Base-by-base conservation (phyloP, 2,329 filamentous ascomycete genomes). In the Nigrograna mackinnonii region DNA sequence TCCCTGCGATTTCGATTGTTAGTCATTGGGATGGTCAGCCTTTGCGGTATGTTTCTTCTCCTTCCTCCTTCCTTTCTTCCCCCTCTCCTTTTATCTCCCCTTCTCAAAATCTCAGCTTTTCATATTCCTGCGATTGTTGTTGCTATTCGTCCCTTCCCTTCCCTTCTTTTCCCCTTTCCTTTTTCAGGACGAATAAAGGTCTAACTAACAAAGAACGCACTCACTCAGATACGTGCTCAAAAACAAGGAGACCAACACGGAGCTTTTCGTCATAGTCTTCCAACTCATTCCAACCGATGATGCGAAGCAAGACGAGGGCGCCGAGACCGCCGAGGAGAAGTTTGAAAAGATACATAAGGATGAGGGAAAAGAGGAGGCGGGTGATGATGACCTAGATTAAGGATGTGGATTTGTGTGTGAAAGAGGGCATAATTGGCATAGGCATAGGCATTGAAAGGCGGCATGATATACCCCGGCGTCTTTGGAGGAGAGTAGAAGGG, bases 171-270 rank as follows among this genome's bases (percentile, higher is more conserved):
- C 31, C 18, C 31, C 31, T 33, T 14, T 33, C 31, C 31, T 33
- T 33, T 4, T 17, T 13, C 2, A 12, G n/a, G 9, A 17, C 30
- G 19, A 18, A 28, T 18, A 30, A 18, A 32, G 13, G 36, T 53
- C 56, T 60, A 37, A 60, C 64, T 66, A 57, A 64, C 58, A 79
- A 82, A 88, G 87, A 77, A 86, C 88, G 75, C 89, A 95, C 72
- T 79, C 84, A 55, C 81, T 95, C 72, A 91, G 91, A 79, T 96
- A 97, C 71, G 89, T 95, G 44, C 79, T 97, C 62, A 92, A 91
- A 64, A 88, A 96, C 69, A 83, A 82, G 47, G 69, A 76, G 17
- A 92, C 88, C 0, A 81, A 81, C 35, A 80, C 88, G 22, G 79
- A 89, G 13, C 89, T 96, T 56, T 82, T 96, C 21, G 89, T 92